Base-by-base conservation (phyloP, 129 eudicot species). In the Pittosporum tobira region DNA sequence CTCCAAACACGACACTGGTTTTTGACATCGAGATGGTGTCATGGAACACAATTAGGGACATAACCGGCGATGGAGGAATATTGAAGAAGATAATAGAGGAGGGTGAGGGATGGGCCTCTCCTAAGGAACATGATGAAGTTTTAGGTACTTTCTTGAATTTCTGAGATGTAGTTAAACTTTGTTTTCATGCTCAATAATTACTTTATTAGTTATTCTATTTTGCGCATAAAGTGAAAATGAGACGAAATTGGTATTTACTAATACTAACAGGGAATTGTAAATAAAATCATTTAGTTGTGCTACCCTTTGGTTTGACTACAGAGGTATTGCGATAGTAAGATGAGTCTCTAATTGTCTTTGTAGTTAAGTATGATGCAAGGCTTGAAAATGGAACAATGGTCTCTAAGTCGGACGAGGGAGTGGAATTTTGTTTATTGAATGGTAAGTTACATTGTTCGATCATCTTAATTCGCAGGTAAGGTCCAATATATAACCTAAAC, bases 61-160 rank as follows among this genome's bases (percentile, higher is more conserved):
- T 87, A 14, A 74, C 72, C 47, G 84, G 79, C 34, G 95, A 82
- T 63, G 95, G 95, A 54, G 81, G 91, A 6, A 73, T 87, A 19
- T 18, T 87, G 58, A 82, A 87, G 78, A 82, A 77, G 19, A 77
- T 87, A 40, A 38, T 74, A 13, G 59, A 24, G n/a, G 95, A 87
- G 57, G 95, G 95, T 27, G 82, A 82, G 55, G 83, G 79, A n/a
- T 87, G 95, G 88, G 75, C 82, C 11, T 77, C 75, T 53, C 93
- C 91, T 48, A 87, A 77, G 57, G 80, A 82, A 38, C 61, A 59
- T 19, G 93, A 82, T 71, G 85, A 82, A 72, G 95, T 79, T 52
- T 36, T 78, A 48, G 90, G 90, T 84, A 71, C 53, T 16, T 62
- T 20, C 3, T 63, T 63, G 0, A 48, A 21, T 4, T 14, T 36